Percentiles rank a stretch among this genome's conserved stretches.
phyloP scores from a whole-genome alignment of 225 moss, liverwort and hornwort genomes.

The Anthoceros angustus region DNA sequence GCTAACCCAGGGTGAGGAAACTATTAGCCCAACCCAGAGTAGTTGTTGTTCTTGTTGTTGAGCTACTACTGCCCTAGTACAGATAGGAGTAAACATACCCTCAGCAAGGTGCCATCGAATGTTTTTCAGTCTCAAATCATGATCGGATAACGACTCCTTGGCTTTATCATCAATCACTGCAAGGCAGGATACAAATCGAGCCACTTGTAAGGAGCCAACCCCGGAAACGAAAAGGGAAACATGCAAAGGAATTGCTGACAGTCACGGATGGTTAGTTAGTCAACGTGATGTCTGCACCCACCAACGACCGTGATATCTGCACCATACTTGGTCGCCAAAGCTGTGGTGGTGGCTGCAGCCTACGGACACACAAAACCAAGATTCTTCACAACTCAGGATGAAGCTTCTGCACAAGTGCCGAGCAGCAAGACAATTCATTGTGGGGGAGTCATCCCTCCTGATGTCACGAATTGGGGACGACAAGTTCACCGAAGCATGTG shows the following conservation, averaged over 20 bases:
- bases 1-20: neutral
- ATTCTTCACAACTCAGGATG: slow-evolving; percentile 12
- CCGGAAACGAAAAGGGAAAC: neutral
- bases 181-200: neutral
- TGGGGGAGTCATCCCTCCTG: slow-evolving; percentile 10
- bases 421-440: slow-evolving; percentile 24
- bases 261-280: neutral
- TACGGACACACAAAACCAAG: slow-evolving; percentile 23
- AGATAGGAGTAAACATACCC: slow-evolving; percentile 21
- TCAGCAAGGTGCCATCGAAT: slow-evolving; percentile 80
- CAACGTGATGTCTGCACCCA: slow-evolving; percentile 11
- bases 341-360: slow-evolving; percentile 73
- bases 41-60: too few species aligned
- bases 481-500: neutral
- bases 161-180: slow-evolving; percentile 58
- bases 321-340: slow-evolving; percentile 72
- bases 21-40: neutral
- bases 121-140: slow-evolving; percentile 60
- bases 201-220: neutral
- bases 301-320: slow-evolving; percentile 86
- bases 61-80: neutral
- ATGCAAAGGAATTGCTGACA: neutral
- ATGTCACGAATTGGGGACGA: neutral
- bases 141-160: slow-evolving; percentile 45
- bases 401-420: slow-evolving; percentile 9